Percentiles rank a stretch among this genome's conserved stretches.
Conservation (phyloP, 805 yeast genomes). For the Saccharomycopsis olivae region DNA sequence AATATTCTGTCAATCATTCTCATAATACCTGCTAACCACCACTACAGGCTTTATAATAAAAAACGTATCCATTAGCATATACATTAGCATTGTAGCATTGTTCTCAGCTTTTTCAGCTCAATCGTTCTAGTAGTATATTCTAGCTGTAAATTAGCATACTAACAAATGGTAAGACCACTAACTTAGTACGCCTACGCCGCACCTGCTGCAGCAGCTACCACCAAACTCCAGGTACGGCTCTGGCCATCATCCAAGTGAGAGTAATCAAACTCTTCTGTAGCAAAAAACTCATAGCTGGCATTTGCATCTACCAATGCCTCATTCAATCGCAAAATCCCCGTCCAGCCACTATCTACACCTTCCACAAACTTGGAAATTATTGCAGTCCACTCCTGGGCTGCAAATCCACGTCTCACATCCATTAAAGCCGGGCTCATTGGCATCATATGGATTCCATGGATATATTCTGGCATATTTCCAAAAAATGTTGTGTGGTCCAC, state of each 20-base stretch:
- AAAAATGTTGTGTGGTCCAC: constrained; percentile 65
- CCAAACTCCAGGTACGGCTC: constrained; percentile 79
- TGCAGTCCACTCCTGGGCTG: constrained; percentile 46
- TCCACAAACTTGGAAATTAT: constrained; percentile 26
- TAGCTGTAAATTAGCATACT: too few species aligned
- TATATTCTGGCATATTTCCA: constrained; percentile 49
- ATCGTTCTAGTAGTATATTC: too few species aligned
- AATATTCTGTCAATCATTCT: too few species aligned
- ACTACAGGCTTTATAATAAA: too few species aligned
- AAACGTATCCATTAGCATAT: too few species aligned
- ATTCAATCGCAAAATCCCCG: constrained; percentile 54
- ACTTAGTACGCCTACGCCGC: too few species aligned
- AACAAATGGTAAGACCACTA: too few species aligned
- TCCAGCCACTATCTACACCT: constrained; percentile 49
- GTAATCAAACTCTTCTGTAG: constrained; percentile 39
- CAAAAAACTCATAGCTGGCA: constrained; percentile 50
- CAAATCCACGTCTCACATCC: constrained; percentile 40
- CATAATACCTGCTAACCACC: too few species aligned
- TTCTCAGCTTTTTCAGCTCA: too few species aligned
- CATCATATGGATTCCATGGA: constrained; percentile 73
- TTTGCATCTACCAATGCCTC: constrained; percentile 64
- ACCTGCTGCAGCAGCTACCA: too few species aligned
- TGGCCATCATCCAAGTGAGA: constrained; percentile 70
- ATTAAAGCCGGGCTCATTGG: constrained; percentile 58
- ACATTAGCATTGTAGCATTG: too few species aligned